phyloP scores from a whole-genome alignment of 2,329 filamentous ascomycete species.

The Colletotrichum sp. region DNA sequence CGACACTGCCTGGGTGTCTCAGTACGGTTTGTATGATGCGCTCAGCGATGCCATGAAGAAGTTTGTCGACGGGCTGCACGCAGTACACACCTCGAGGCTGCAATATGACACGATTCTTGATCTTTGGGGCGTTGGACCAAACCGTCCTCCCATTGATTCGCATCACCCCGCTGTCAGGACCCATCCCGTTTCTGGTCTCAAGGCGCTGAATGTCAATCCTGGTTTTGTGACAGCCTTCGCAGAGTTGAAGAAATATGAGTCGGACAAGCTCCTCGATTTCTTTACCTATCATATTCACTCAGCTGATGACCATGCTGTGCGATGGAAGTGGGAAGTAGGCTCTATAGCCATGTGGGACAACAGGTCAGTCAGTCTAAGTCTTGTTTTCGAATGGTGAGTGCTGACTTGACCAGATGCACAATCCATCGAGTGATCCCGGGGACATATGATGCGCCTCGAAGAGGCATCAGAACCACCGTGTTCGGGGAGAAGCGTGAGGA shows the following conservation, averaged over 20 bases:
- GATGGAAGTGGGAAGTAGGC: constrained; percentile 55
- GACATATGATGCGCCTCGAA: constrained; percentile 37
- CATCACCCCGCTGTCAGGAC: constrained; percentile 54
- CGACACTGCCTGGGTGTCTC: constrained; percentile 53
- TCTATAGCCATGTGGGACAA: constrained; percentile 59
- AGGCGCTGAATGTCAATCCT: constrained; percentile 49
- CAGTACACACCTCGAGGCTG: constrained; percentile 48
- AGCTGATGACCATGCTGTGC: constrained; percentile 53
- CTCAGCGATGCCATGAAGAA: constrained; percentile 46
- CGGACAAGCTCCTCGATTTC: constrained; percentile 51
- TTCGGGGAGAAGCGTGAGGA: constrained; percentile 49
- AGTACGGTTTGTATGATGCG: constrained; percentile 49
- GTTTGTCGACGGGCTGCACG: constrained; percentile 48
- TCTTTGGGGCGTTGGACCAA: constrained; percentile 44
- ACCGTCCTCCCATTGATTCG: constrained; percentile 49
- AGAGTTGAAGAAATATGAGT: constrained; percentile 53
- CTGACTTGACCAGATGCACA: constrained; percentile 29
- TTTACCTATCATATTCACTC: constrained; percentile 51
- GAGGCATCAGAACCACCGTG: constrained; percentile 45
- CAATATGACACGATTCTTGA: constrained; percentile 54
- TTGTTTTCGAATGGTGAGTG: not conserved
- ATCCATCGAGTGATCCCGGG: constrained; percentile 47
- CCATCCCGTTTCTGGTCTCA: constrained; percentile 52
- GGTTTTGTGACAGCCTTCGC: constrained; percentile 53
- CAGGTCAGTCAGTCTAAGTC: constrained; percentile 26